phyloP scores from a whole-genome alignment of 2,329 filamentous ascomycete genomes.

The Xenoacremonium recifei region DNA sequence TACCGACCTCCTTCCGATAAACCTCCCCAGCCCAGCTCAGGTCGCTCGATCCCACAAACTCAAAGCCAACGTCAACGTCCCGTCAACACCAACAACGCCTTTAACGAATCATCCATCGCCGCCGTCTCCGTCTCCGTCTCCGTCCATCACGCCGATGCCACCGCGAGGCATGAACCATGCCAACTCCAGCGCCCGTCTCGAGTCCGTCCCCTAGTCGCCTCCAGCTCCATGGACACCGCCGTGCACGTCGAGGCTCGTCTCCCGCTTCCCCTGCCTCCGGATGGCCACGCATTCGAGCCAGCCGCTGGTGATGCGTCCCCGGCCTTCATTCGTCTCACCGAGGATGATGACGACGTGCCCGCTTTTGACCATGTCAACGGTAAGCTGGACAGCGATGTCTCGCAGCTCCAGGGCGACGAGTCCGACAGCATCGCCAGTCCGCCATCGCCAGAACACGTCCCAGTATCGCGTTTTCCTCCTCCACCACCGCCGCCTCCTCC shows the following conservation, averaged over 20 bases:
- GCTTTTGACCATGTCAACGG: conserved; percentile 26
- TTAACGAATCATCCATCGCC: background rate
- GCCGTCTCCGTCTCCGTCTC: background rate
- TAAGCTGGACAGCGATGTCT: conserved; percentile 26
- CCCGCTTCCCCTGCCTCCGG: conserved; percentile 6
- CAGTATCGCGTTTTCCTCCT: conserved; percentile 18
- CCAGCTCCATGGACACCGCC: conserved; percentile 19
- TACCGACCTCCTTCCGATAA: too few relatives aligned
- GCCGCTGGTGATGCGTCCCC: conserved; percentile 15
- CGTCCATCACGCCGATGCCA: conserved; percentile 5
- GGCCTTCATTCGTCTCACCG: too few relatives aligned
- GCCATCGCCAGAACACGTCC: conserved; percentile 25
- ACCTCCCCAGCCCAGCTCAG: too few relatives aligned
- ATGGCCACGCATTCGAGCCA: conserved; percentile 10
- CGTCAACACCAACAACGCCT: background rate
- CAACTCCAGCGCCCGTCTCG: conserved; percentile 11
- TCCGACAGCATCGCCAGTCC: conserved; percentile 28
- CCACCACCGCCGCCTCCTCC: conserved; percentile 17
- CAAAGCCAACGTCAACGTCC: conserved; percentile 1
- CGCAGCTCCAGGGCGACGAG: conserved; percentile 23
- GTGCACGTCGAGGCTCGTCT: conserved; percentile 5
- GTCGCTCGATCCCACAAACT: too few relatives aligned
- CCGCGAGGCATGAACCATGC: conserved; percentile 16
- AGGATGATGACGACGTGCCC: conserved; percentile 21
- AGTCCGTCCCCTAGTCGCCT: conserved; percentile 10